Evolutionary conservation across 78 protist species (phyloP).

Genomic region (Guillardia theta): DNA sequence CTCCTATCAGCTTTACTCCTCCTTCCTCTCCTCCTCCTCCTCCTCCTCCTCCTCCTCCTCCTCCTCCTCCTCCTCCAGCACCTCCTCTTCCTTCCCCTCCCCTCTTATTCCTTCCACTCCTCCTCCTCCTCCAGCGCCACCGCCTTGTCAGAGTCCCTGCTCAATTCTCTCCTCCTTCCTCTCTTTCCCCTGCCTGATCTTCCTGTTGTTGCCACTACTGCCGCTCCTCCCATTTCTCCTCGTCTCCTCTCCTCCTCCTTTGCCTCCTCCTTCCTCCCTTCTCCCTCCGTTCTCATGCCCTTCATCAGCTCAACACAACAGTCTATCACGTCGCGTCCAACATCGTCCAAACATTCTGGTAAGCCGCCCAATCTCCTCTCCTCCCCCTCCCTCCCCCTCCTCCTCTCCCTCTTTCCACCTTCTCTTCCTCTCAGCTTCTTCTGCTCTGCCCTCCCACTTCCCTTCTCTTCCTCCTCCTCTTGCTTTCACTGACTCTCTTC

Average conservation of each 20-base stretch:
- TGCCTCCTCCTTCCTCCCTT: background rate
- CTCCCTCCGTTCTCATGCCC: background rate
- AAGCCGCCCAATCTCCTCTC: background rate
- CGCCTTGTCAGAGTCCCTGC: background rate
- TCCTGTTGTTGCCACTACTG: background rate
- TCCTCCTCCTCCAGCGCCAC: background rate
- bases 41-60: background rate
- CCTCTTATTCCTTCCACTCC: background rate
- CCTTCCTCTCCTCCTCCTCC: background rate
- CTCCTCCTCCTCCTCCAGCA: background rate
- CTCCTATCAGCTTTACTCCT: background rate
- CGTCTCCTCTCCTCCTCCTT: background rate
- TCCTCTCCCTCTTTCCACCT: too few relatives aligned
- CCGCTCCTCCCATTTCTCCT: too few relatives aligned
- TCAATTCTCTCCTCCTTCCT: background rate
- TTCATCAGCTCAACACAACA: background rate
- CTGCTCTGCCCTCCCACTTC: too few relatives aligned
- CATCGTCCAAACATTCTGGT: background rate
- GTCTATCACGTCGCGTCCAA: background rate
- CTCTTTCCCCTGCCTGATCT: background rate
- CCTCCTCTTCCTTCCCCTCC: background rate
- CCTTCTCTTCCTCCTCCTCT: too few relatives aligned
- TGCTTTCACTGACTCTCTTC: background rate
- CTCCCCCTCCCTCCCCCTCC: too few relatives aligned
- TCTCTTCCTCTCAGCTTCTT: too few relatives aligned